Conservation (phyloP, 2,329 filamentous ascomycete genomes). For the Botrytis porri region DNA sequence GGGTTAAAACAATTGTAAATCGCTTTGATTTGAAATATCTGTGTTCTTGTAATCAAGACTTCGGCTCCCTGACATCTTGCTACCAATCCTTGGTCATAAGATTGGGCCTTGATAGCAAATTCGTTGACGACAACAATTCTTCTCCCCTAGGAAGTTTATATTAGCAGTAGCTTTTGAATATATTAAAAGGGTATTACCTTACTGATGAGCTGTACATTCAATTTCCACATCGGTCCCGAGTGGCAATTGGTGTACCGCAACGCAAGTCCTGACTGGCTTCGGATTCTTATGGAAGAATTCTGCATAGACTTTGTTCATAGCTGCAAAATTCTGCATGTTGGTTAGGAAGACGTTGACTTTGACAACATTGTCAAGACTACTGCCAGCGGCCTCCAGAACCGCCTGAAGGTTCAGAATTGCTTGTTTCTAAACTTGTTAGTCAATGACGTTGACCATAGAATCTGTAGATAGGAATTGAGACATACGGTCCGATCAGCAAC, state of each 20-base stretch:
- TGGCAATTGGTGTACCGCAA: slow-evolving; percentile 51
- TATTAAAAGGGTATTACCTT: slow-evolving; percentile 23
- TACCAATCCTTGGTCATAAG: slow-evolving; percentile 15
- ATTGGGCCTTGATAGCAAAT: background rate
- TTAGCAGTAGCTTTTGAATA: background rate
- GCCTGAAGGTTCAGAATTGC: slow-evolving; percentile 56
- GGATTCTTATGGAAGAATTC: slow-evolving; percentile 47
- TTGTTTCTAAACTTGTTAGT: slow-evolving; percentile 44
- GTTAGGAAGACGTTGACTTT: slow-evolving; percentile 67
- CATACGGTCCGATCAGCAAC: slow-evolving; percentile 53
- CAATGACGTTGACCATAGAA: background rate
- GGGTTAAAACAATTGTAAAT: slow-evolving; percentile 7
- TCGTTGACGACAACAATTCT: background rate
- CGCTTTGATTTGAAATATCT: background rate
- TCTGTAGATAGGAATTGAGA: background rate
- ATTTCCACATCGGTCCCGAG: slow-evolving; percentile 52
- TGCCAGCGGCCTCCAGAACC: slow-evolving; percentile 59
- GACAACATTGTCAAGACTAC: slow-evolving; percentile 57
- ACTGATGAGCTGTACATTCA: slow-evolving; percentile 47
- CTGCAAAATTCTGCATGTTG: slow-evolving; percentile 61
- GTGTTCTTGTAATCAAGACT: background rate
- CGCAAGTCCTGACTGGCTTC: slow-evolving; percentile 50
- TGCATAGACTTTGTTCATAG: slow-evolving; percentile 55
- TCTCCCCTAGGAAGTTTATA: background rate
- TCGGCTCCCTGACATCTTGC: background rate